Base-by-base conservation (phyloP, 2,329 filamentous ascomycete genomes). In the Fonsecaea monophora region DNA sequence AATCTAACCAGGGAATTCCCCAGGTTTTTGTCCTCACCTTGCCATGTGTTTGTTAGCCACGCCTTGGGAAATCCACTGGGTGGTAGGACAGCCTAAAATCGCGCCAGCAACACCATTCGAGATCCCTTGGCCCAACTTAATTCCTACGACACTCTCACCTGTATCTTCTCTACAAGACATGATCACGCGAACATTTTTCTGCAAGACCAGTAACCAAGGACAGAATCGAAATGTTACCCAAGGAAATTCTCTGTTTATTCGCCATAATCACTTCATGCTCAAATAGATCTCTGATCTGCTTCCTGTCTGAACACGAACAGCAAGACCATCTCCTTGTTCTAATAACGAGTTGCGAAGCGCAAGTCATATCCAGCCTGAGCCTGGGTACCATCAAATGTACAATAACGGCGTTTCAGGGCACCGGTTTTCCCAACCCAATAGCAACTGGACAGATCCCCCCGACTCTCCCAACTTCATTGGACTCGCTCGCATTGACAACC, bases 351-450 rank as follows among this genome's bases (percentile, higher is more conserved):
- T 50, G 18, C 45, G 50, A 40, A 59, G 45, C 25, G 30, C 40
- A 58, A 65, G 53, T 32, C 60, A 35, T 62, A 65, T 65, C 61
- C 65, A 59, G 60, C 50, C 53, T 58, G 54, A 63, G 48, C 61
- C 53, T 68, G 58, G 58, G 54, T 38, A 68, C 38, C 56, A 62
- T 64, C 35, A 67, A 67, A 25, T 69, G 68, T 69, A 69, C 68
- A 69, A 59, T 58, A 64, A 55, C 38, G 35, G 18, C n/a, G 45
- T 37, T n/a, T 48, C 38, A 50, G 30, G 13, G n/a, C n/a, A 21
- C 59, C 59, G 53, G 32, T 40, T 30, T 53, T 37, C 58, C 59
- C 37, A 48, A 38, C 32, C 15, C 45, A 61, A 53, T n/a, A 61
- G 34, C 59, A 53, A 30, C 21, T 53, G n/a, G 38, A 50, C 7